A percentile compares a stretch with the other conserved stretches of the same genome.
phyloP scores from a whole-genome alignment of 2,329 filamentous ascomycete genomes.

The Tympanopsis confertula region DNA sequence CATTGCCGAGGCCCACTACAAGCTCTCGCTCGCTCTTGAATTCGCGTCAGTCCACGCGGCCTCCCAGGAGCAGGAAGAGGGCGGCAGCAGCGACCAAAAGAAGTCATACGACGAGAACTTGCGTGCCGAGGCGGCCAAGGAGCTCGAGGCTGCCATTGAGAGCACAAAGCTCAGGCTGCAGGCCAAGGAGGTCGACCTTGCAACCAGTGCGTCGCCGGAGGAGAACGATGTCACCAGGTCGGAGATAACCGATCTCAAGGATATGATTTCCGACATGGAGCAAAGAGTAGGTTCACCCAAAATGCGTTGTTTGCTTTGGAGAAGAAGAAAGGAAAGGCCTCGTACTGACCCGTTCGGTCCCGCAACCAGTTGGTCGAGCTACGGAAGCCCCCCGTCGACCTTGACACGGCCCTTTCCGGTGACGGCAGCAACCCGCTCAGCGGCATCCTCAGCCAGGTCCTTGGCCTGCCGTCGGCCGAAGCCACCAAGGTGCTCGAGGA shows the following conservation, averaged over 20 bases:
- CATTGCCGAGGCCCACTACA: conserved; percentile 90
- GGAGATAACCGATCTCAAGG: conserved; percentile 62
- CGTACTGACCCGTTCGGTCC: background rate
- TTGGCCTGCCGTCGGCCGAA: conserved; percentile 53
- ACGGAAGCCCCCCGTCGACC: conserved; percentile 68
- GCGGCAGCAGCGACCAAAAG: conserved; percentile 10
- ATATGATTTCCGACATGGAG: conserved; percentile 70
- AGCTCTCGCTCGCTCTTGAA: conserved; percentile 86
- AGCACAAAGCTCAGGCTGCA: conserved; percentile 62
- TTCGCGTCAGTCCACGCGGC: conserved; percentile 66
- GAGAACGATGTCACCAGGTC: conserved; percentile 52
- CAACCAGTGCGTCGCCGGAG: conserved; percentile 49
- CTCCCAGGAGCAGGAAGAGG: conserved; percentile 24
- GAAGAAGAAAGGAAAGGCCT: background rate
- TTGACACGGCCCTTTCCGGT: conserved; percentile 60
- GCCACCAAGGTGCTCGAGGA: conserved; percentile 51
- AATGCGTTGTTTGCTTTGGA: too few relatives aligned
- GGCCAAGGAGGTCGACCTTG: conserved; percentile 56
- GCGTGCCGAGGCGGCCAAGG: conserved; percentile 57
- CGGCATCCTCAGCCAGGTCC: conserved; percentile 66
- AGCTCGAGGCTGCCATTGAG: conserved; percentile 64
- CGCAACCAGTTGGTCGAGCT: conserved; percentile 70
- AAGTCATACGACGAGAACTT: conserved; percentile 53
- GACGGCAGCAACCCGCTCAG: conserved; percentile 75
- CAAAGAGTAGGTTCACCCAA: conserved; percentile 49